phyloP scores from a whole-genome alignment of 768 basidiomycete species.

The Cyclocybe aegerita region DNA sequence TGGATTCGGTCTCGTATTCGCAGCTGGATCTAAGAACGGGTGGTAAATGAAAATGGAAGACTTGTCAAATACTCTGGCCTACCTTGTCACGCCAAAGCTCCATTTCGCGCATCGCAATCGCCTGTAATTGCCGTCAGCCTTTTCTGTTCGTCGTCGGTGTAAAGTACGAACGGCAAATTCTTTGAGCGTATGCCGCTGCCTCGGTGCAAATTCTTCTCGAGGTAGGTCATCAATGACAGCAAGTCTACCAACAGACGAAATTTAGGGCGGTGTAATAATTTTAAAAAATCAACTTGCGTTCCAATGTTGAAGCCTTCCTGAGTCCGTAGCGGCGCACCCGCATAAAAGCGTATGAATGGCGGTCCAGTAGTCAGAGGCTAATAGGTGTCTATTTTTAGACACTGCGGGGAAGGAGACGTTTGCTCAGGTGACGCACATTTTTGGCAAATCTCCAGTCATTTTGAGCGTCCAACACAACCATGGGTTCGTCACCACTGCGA shows the following conservation, averaged over 20 bases:
- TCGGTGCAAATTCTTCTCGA: conserved; percentile 80
- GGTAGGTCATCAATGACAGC: conserved; percentile 85
- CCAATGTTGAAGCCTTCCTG: conserved; percentile 90
- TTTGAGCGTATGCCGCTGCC: conserved; percentile 89
- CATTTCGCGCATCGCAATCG: conserved; percentile 92
- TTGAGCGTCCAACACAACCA: conserved; percentile 76
- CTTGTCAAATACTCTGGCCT: conserved; percentile 4
- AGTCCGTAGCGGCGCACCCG: conserved; percentile 87
- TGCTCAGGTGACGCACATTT: conserved; percentile 53
- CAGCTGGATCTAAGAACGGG: conserved; percentile 67
- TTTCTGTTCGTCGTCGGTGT: neutral
- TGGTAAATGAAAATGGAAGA: neutral
- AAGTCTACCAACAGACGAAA: conserved; percentile 41
- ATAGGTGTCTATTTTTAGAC: neutral
- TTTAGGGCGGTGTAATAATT: neutral
- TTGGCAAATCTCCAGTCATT: conserved; percentile 87
- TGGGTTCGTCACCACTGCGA: conserved; percentile 78
- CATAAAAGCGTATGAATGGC: conserved; percentile 84
- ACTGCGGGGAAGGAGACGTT: neutral
- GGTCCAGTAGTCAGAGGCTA: conserved; percentile 71
- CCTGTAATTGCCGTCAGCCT: conserved; percentile 32
- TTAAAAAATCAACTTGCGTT: conserved; percentile 43
- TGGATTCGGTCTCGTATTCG: conserved; percentile 91
- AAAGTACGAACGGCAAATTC: conserved; percentile 72
- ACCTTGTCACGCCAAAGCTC: conserved; percentile 96